These are phyloP conservation scores for Hymenoscyphus fructigenus DNA, from an alignment of 2,329 filamentous ascomycete species.

Conservation along the genomic window DNA sequence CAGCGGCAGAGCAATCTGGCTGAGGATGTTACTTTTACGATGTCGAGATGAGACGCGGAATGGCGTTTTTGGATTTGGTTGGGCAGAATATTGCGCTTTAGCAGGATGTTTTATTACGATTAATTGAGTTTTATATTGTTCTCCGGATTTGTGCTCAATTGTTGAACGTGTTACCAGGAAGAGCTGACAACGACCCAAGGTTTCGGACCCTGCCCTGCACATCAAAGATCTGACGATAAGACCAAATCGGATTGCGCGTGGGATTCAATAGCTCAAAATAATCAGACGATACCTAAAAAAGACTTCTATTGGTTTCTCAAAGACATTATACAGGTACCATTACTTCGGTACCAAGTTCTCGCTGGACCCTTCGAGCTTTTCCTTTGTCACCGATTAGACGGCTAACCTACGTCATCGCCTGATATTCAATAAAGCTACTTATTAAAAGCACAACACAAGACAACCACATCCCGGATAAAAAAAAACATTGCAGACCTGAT, in stretches of 20 bases:
- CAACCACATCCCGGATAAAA: not conserved
- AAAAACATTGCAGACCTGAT: not conserved
- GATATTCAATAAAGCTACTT: not conserved
- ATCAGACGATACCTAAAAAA: too few species aligned
- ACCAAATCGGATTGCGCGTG: too few species aligned
- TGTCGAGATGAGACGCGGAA: not conserved
- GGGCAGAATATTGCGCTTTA: not conserved
- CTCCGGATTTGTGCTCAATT: not conserved
- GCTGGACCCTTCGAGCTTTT: not conserved
- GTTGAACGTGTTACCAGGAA: not conserved
- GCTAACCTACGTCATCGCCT: not conserved
- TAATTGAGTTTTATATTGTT: not conserved
- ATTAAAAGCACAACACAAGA: not conserved
- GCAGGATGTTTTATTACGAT: not conserved
- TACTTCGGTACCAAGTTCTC: not conserved
- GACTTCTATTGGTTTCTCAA: too few species aligned
- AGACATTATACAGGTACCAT: too few species aligned
- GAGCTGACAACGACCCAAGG: too few species aligned
- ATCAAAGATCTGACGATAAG: too few species aligned
- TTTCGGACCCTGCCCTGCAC: too few species aligned
- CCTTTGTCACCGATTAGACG: not conserved
- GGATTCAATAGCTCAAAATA: too few species aligned
- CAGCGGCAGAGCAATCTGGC: not conserved
- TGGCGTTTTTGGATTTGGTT: constrained; percentile 1
- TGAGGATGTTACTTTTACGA: not conserved